These are phyloP conservation scores for Zymoseptoria tritici DNA, from an alignment of 2,329 filamentous ascomycete genomes.

Conservation along the genomic window DNA sequence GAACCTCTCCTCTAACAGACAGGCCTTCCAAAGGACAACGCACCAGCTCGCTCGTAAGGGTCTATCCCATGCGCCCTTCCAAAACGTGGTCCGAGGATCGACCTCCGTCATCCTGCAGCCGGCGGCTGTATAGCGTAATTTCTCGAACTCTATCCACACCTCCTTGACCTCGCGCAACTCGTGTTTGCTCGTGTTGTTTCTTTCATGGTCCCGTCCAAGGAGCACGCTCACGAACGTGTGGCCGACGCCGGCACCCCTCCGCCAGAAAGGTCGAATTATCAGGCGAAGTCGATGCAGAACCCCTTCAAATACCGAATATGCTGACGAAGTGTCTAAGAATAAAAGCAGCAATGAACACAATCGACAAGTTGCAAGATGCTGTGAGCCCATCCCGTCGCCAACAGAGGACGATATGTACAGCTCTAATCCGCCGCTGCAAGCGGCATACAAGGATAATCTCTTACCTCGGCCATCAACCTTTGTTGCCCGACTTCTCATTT, in stretches of 20 bases:
- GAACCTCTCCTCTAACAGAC: too few species aligned
- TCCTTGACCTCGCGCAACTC: background rate
- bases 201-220: background rate
- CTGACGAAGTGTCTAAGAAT: background rate
- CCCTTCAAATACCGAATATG: background rate
- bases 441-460: background rate
- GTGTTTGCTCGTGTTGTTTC: background rate
- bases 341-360: background rate
- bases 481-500: background rate
- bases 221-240: background rate
- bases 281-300: background rate
- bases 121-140: background rate
- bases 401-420: constrained; percentile 1
- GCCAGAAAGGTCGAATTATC: background rate
- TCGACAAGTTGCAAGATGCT: background rate
- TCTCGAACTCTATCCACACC: background rate
- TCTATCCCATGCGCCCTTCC: background rate
- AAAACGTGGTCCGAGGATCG: background rate
- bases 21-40: background rate
- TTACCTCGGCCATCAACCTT: background rate
- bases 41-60: background rate
- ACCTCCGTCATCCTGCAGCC: background rate
- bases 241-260: background rate
- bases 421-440: background rate
- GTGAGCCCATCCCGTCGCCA: background rate